phyloP scores from a whole-genome alignment of 257 asterid species.

The Primulina eburnea region DNA sequence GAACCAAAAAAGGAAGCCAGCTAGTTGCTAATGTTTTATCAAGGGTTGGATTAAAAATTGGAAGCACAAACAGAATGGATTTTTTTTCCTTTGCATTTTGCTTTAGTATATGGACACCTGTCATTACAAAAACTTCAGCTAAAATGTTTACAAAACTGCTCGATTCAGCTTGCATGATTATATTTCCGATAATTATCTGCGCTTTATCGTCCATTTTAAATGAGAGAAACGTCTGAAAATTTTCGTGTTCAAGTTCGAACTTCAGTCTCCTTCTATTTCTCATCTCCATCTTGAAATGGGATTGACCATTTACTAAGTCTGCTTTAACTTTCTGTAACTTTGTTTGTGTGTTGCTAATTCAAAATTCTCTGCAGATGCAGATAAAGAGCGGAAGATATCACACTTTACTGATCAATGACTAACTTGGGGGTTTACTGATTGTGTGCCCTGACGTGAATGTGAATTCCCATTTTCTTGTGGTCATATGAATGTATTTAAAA shows the following conservation, averaged over 20 bases:
- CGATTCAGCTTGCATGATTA: slow-evolving; percentile 4
- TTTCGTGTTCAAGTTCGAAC: neutral
- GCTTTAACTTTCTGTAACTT: neutral
- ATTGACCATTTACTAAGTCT: neutral
- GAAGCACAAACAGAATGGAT: slow-evolving; percentile 3
- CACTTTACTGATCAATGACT: slow-evolving; percentile 62
- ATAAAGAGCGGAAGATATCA: slow-evolving; percentile 82
- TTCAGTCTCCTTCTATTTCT: neutral
- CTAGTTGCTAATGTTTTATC: slow-evolving; percentile 16
- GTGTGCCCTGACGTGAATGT: slow-evolving; percentile 3
- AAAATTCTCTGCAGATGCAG: slow-evolving; percentile 65
- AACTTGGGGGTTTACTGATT: neutral
- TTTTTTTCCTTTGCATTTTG: neutral
- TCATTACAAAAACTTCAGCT: neutral
- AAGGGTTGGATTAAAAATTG: slow-evolving; percentile 6
- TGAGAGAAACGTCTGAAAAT: neutral
- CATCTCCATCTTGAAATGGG: neutral
- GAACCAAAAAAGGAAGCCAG: slow-evolving; percentile 98
- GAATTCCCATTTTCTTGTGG: slow-evolving; percentile 15
- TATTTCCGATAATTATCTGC: neutral
- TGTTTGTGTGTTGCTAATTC: slow-evolving; percentile 27
- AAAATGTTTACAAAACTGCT: slow-evolving; percentile 11
- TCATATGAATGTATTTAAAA: neutral
- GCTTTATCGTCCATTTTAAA: slow-evolving; percentile 1
- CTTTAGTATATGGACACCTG: neutral